A percentile compares a stretch with the other conserved stretches of the same genome.
Evolutionary conservation across 768 basidiomycete species (phyloP).

Genomic region (Boletellus ananas): DNA sequence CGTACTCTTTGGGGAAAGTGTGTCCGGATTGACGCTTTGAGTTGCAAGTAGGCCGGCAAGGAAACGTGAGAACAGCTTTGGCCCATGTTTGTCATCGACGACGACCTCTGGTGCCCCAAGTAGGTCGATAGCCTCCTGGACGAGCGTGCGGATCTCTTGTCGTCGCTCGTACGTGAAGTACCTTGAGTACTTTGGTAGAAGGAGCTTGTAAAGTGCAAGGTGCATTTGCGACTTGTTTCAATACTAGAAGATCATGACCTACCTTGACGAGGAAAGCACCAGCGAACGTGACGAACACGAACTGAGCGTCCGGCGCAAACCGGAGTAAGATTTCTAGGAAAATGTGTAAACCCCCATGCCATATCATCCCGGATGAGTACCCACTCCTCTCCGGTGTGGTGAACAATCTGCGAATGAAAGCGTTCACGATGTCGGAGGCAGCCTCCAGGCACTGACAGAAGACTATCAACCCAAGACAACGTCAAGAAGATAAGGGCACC

Average conservation of each 20-base stretch:
- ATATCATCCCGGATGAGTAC: slow-evolving; percentile 15
- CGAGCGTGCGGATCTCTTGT: slow-evolving; percentile 55
- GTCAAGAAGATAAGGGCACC: slow-evolving; percentile 23
- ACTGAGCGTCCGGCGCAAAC: slow-evolving; percentile 77
- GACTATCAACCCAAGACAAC: neutral
- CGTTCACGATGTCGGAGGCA: slow-evolving; percentile 60
- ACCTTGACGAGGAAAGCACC: slow-evolving; percentile 82
- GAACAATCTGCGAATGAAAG: slow-evolving; percentile 56
- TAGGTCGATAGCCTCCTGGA: slow-evolving; percentile 64
- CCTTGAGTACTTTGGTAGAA: slow-evolving; percentile 69
- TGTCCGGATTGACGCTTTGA: slow-evolving; percentile 38
- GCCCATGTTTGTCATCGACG: slow-evolving; percentile 78
- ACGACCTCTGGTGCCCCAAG: slow-evolving; percentile 67
- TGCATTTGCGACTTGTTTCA: neutral
- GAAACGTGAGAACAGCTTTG: slow-evolving; percentile 77
- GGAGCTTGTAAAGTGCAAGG: slow-evolving; percentile 43
- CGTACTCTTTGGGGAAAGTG: slow-evolving; percentile 13
- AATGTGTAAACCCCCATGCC: slow-evolving; percentile 1
- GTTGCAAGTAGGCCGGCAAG: slow-evolving; percentile 64
- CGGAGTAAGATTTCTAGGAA: slow-evolving; percentile 51
- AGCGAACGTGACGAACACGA: slow-evolving; percentile 77
- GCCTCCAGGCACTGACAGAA: slow-evolving; percentile 56
- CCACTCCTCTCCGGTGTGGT: slow-evolving; percentile 48
- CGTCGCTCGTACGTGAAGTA: slow-evolving; percentile 59
- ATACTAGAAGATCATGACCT: slow-evolving; percentile 4